Evolutionary conservation across 108 stramenopile species (phyloP).

Genomic region (Conticribra weissflogii): DNA sequence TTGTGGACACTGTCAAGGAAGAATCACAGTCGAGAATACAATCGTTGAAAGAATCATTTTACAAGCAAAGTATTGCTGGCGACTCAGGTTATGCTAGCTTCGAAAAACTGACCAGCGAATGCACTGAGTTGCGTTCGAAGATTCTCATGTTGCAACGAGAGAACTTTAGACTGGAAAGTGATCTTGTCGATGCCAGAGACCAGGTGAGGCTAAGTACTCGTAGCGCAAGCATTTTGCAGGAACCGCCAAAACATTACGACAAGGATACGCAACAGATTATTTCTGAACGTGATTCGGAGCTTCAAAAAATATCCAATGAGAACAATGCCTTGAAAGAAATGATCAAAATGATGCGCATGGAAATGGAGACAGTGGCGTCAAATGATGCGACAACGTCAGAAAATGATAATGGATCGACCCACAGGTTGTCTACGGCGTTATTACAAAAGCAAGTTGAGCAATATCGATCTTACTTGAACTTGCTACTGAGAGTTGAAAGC

Average conservation of each 20-base stretch:
- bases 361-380: constrained; percentile 28
- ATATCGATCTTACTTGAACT: constrained; percentile 38
- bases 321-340: constrained; percentile 41
- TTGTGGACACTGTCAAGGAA: constrained; percentile 1
- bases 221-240: not conserved
- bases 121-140: constrained; percentile 29
- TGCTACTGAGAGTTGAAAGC: constrained; percentile 22
- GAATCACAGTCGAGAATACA: constrained; percentile 2
- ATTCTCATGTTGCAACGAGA: constrained; percentile 21
- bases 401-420: not conserved
- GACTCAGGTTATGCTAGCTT: not conserved
- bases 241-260: not conserved
- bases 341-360: constrained; percentile 36
- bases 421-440: not conserved
- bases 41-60: constrained; percentile 23
- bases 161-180: constrained; percentile 37
- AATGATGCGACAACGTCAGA: constrained; percentile 4
- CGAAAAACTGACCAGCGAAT: constrained; percentile 30
- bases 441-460: constrained; percentile 33
- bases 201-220: not conserved
- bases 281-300: not conserved
- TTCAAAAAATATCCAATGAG: constrained; percentile 19
- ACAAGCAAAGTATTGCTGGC: constrained; percentile 1
- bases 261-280: not conserved
- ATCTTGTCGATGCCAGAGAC: constrained; percentile 22